Percentiles rank a stretch among this genome's conserved stretches.
Conservation (phyloP, 805 yeast species). For the Nakazawaea populi region DNA sequence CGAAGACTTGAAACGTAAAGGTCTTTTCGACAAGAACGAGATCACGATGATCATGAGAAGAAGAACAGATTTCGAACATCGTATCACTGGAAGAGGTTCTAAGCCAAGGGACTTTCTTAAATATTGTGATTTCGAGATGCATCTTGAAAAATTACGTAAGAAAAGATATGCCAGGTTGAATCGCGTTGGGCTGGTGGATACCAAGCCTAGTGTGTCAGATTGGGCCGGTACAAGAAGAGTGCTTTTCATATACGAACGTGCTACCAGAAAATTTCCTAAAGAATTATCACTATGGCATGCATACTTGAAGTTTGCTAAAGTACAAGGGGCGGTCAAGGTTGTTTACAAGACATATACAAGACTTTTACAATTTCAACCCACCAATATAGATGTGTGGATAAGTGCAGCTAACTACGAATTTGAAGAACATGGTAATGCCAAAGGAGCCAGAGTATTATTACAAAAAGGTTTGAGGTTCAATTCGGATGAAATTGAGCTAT, state of each 20-base stretch:
- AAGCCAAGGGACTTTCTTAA: slow-evolving; percentile 69
- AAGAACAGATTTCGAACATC: slow-evolving; percentile 93
- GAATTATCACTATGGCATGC: slow-evolving; percentile 74
- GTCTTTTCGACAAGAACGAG: slow-evolving; percentile 78
- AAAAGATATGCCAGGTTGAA: slow-evolving; percentile 64
- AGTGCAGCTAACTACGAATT: slow-evolving; percentile 92
- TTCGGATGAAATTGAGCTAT: slow-evolving; percentile 60
- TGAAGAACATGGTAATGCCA: slow-evolving; percentile 81
- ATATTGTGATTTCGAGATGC: slow-evolving; percentile 76
- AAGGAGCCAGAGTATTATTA: slow-evolving; percentile 80
- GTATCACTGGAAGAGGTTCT: slow-evolving; percentile 79
- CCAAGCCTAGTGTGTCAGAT: slow-evolving; percentile 66
- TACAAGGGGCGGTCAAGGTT: slow-evolving; percentile 61
- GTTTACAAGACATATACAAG: slow-evolving; percentile 73
- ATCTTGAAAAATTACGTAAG: slow-evolving; percentile 69
- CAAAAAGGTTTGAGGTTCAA: slow-evolving; percentile 85
- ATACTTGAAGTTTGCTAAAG: slow-evolving; percentile 64
- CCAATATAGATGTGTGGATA: slow-evolving; percentile 86
- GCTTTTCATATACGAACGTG: slow-evolving; percentile 77
- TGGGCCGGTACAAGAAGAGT: slow-evolving; percentile 84
- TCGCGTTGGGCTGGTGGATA: slow-evolving; percentile 49
- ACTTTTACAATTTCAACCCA: slow-evolving; percentile 83
- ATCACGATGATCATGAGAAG: slow-evolving; percentile 81
- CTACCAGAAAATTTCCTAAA: slow-evolving; percentile 71
- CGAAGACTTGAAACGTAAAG: slow-evolving; percentile 77